A percentile compares a stretch with the other conserved stretches of the same genome.
These are phyloP conservation scores for Tylopilus intermedius DNA, from an alignment of 768 basidiomycete genomes.

Conservation along the genomic window DNA sequence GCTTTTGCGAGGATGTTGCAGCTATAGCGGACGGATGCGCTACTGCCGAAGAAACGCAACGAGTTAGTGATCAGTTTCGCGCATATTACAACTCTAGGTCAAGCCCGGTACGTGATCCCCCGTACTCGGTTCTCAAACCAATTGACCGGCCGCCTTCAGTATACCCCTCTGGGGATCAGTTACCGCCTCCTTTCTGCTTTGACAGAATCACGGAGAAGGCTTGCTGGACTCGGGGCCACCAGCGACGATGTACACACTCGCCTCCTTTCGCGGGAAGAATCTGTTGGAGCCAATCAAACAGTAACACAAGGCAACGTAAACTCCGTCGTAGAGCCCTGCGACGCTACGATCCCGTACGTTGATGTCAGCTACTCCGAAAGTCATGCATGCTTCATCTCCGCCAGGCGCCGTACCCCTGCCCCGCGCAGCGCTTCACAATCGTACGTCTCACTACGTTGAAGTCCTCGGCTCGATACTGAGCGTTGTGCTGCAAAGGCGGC, in stretches of 20 bases:
- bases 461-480: background rate
- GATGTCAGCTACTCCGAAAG: background rate
- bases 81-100: background rate
- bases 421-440: background rate
- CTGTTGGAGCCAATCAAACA: no score
- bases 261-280: no score
- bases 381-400: background rate
- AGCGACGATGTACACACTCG: no score
- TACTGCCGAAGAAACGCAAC: constrained; percentile 9
- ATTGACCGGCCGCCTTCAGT: background rate
- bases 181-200: background rate
- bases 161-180: background rate
- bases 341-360: background rate
- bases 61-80: background rate
- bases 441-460: background rate
- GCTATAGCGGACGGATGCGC: background rate
- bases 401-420: background rate
- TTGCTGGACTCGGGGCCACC: background rate
- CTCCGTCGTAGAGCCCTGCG: no score
- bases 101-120: background rate
- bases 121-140: background rate
- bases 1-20: background rate
- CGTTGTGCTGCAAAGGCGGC: background rate
- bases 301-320: background rate
- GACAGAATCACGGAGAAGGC: background rate